These are phyloP conservation scores for Neophaeococcomyces aloes DNA, from an alignment of 2,329 filamentous ascomycete species.

Conservation along the genomic window DNA sequence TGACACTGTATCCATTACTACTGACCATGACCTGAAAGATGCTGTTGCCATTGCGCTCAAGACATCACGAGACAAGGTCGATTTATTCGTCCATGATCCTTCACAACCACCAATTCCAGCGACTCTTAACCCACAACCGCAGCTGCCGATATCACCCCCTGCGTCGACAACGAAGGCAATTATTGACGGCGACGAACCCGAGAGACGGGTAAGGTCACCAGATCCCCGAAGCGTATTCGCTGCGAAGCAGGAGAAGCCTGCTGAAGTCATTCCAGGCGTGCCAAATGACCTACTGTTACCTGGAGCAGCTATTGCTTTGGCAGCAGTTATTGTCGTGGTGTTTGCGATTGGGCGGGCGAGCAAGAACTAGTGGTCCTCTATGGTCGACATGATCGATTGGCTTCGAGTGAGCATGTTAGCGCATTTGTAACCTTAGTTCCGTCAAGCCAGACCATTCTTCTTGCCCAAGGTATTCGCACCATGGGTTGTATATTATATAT, in stretches of 20 bases:
- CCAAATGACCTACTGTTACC: conserved; percentile 90
- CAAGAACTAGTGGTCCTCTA: conserved; percentile 6
- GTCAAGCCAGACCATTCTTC: too few species aligned
- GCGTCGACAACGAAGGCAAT: conserved; percentile 40
- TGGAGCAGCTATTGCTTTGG: conserved; percentile 88
- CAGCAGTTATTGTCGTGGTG: conserved; percentile 84
- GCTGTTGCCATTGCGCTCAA: conserved; percentile 75
- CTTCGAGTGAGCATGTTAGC: too few species aligned
- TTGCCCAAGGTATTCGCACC: too few species aligned
- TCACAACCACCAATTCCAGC: conserved; percentile 70
- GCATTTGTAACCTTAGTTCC: too few species aligned
- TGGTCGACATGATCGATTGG: too few species aligned
- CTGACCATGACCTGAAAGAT: conserved; percentile 83
- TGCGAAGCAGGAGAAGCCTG: conserved; percentile 47
- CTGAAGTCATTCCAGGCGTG: conserved; percentile 64
- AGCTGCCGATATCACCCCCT: conserved; percentile 40
- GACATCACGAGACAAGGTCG: conserved; percentile 77
- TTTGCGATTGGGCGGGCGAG: conserved; percentile 65
- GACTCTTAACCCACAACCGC: conserved; percentile 50
- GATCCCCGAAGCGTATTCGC: conserved; percentile 43
- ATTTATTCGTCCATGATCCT: conserved; percentile 91
- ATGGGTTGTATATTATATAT: too few species aligned
- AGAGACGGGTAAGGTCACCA: conserved; percentile 30
- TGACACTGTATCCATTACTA: conserved; percentile 92
- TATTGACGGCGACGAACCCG: conserved; percentile 16